These are phyloP conservation scores for Capsicum baccatum DNA, from an alignment of 257 asterid species.

Conservation along the genomic window DNA sequence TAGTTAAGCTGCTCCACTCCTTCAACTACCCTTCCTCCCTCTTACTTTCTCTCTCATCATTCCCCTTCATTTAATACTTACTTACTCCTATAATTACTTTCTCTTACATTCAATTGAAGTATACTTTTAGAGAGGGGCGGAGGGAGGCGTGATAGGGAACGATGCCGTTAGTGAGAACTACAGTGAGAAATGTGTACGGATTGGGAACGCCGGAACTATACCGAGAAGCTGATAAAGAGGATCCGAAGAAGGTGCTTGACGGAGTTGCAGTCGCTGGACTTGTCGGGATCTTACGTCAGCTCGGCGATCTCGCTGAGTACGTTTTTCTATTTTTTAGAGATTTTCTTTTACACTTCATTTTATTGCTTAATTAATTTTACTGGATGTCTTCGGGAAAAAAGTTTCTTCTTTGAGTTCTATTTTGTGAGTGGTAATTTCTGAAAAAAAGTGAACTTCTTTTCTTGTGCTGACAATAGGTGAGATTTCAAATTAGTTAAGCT, in stretches of 20 bases:
- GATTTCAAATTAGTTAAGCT: neutral
- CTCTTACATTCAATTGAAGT: slow-evolving; percentile 31
- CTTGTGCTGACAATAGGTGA: neutral
- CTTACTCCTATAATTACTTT: slow-evolving; percentile 36
- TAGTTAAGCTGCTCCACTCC: slow-evolving; percentile 57
- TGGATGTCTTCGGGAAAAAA: neutral
- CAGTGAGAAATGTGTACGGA: slow-evolving; percentile 78
- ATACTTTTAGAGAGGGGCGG: slow-evolving; percentile 17
- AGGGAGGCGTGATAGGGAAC: slow-evolving; percentile 28
- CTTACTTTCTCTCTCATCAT: slow-evolving; percentile 33
- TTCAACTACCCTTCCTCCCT: slow-evolving; percentile 44
- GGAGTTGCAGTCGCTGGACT: slow-evolving; percentile 89
- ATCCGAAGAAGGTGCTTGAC: slow-evolving; percentile 78
- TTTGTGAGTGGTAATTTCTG: slow-evolving; percentile 25
- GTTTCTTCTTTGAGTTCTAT: neutral
- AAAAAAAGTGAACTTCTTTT: neutral
- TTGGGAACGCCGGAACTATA: slow-evolving; percentile 80
- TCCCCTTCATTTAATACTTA: slow-evolving; percentile 41
- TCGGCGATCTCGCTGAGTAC: slow-evolving; percentile 94
- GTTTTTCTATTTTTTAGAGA: slow-evolving; percentile 26
- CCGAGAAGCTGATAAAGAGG: slow-evolving; percentile 61
- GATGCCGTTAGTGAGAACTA: slow-evolving; percentile 86
- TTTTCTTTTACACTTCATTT: neutral
- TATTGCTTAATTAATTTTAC: neutral
- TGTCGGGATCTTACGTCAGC: slow-evolving; percentile 90